Base-by-base conservation (phyloP, 768 basidiomycete species). In the Hygrocybe punicea region DNA sequence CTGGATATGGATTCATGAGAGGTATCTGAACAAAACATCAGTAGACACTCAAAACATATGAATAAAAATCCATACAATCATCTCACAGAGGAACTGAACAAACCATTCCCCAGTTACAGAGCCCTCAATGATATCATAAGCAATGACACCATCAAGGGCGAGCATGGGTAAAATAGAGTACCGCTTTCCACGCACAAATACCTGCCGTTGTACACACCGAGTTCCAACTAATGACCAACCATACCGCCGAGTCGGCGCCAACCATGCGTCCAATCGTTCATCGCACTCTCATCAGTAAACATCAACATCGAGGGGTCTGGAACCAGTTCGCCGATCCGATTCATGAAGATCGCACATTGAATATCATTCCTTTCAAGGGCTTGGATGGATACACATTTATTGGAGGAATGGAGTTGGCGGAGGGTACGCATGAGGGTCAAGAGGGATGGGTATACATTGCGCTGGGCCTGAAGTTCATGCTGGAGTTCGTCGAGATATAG, bases 141-240 rank as follows among this genome's bases (percentile, higher is more conserved):
- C n/a, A n/a, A n/a, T n/a, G n/a, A n/a, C n/a, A n/a, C 65, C 74
- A 75, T 1, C 46, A 35, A 10, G 71, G 72, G 59, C n/a, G n/a
- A n/a, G n/a, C 0, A 69, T 67, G 2, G 70, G 69, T 3, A 73
- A 59, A 10, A 73, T 55, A 2, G 69, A 71, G 42, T 61, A 73
- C 1, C 65, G 55, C 33, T 64, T 60, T 4, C 70, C 72, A n/a
- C 64, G 61, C 24, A 71, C 45, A 52, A 70, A 61, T 1, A 61
- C 51, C 9, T 44, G 57, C 4, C 62, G 33, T 13, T 57, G 36
- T 13, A 72, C 65, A 57, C 64, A 68, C 19, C 65, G 58, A 21
- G 40, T 51, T 13, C 48, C 68, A 0, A 63, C 2, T 6, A 9
- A 29, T 21, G 62, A 50, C 62, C 67, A 63, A 11, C 67, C 67